A percentile compares a stretch with the other conserved stretches of the same genome.
Conservation (phyloP, 306 rosid species). For the Phaseolus lunatus region DNA sequence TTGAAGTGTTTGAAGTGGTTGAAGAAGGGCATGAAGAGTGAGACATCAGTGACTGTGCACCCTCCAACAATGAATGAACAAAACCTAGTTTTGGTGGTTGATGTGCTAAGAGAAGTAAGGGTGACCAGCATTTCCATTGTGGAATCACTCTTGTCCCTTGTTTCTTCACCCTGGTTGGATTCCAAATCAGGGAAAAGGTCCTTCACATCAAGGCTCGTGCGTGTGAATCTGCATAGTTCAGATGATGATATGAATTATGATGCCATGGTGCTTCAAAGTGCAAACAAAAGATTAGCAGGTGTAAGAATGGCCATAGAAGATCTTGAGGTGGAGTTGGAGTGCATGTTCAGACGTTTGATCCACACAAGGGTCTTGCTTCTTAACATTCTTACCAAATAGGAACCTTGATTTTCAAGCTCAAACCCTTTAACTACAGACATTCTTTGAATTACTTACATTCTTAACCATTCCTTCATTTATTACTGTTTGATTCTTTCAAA, state of each 20-base stretch:
- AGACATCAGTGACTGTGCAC: not conserved
- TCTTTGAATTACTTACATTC: not conserved
- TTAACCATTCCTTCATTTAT: conserved; percentile 9
- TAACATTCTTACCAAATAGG: conserved; percentile 56
- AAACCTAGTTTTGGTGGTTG: conserved; percentile 60
- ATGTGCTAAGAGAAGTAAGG: conserved; percentile 63
- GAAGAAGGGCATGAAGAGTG: conserved; percentile 53
- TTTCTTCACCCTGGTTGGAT: conserved; percentile 65
- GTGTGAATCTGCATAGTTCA: conserved; percentile 17
- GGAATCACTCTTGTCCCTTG: conserved; percentile 61
- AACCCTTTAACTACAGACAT: conserved; percentile 18
- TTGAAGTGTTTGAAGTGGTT: conserved; percentile 61
- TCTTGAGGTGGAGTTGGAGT: conserved; percentile 63
- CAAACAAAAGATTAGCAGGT: conserved; percentile 61
- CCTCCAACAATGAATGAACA: conserved; percentile 39
- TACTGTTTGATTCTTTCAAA: conserved; percentile 40
- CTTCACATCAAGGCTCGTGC: conserved; percentile 51
- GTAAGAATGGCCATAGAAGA: conserved; percentile 62
- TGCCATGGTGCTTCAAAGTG: conserved; percentile 58
- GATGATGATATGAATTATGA: conserved; percentile 46
- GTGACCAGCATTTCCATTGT: conserved; percentile 56
- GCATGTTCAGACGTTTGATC: conserved; percentile 72
- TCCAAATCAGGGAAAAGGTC: conserved; percentile 44
- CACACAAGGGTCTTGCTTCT: conserved; percentile 72
- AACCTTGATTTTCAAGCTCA: conserved; percentile 7